Evolutionary conservation across 2,329 filamentous ascomycete genomes (phyloP), one percentile per base, ranked within the genome.

Genomic region (Aspergillus pseudonomiae): DNA sequence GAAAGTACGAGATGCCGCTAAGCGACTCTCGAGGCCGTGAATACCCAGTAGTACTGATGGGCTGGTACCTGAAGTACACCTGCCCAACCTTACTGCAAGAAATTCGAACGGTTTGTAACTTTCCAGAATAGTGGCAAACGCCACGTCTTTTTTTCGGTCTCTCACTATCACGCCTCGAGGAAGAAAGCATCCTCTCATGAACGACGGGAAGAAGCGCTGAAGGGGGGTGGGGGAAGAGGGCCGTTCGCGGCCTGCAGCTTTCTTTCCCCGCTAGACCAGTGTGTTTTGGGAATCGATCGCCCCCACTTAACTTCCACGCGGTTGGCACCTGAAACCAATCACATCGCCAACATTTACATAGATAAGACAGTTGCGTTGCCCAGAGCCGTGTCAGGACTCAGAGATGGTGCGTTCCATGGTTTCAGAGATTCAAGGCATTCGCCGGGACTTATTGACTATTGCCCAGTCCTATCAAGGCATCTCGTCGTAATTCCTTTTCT

Each of bases 241-340:
- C 52, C 52, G 52, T 55, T 55, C 52, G 52, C 52, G 52, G 30
- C 32, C 34, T 39, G 50, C 28, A 53, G 26, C 50, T 53, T 48
- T 28, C 26, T 19, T 39, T 39, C 52, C 52, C 52, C 52, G 52
- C 52, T 26, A 26, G 52, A 55, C 52, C 30, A 55, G 12, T 3
- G 12, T n/a, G 11, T 39, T 55, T 55, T 36, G 14, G 52, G 32
- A 39, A 36, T 39, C 21, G 30, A 39, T 36, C 32, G 32, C n/a
- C 52, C 21, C 52, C 52, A 55, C 52, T 26, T 21, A 30, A 39
- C 21, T 39, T 55, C 32, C 52, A 55, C 52, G 52, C 19, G 32
- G n/a, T 55, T 52, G 32, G 19, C 32, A 54, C 12, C 19, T 55
- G 52, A 39, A 36, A 26, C 52, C 52, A 55, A 55, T 55, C 52